These are phyloP conservation scores for Tulasnella sp. DNA, from an alignment of 768 basidiomycete species.

Conservation along the genomic window DNA sequence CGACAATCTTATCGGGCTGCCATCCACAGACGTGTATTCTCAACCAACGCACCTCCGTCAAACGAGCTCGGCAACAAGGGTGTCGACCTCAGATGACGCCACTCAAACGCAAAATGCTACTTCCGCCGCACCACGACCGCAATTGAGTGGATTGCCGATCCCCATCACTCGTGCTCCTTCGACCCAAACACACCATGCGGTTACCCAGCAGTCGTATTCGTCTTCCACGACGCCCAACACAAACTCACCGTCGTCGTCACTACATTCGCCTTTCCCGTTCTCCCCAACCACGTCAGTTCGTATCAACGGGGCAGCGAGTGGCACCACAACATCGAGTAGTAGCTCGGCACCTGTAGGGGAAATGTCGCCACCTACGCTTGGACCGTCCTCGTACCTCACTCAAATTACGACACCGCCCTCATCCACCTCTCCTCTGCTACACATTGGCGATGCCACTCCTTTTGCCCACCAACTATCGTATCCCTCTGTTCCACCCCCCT, in stretches of 20 bases:
- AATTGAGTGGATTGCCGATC: slow-evolving; percentile 48
- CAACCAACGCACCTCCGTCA: slow-evolving; percentile 55
- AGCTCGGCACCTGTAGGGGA: neutral
- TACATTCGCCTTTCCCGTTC: slow-evolving; percentile 50
- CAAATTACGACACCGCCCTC: slow-evolving; percentile 65
- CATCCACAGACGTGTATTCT: slow-evolving; percentile 49
- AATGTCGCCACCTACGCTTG: slow-evolving; percentile 20
- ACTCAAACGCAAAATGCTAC: slow-evolving; percentile 16
- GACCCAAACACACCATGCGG: slow-evolving; percentile 19
- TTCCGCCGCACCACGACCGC: slow-evolving; percentile 21
- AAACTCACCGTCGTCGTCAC: slow-evolving; percentile 48
- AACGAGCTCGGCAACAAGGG: slow-evolving; percentile 40
- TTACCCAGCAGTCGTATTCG: slow-evolving; percentile 32
- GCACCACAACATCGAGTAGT: neutral
- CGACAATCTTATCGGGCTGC: slow-evolving; percentile 63
- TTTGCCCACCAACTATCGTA: slow-evolving; percentile 46
- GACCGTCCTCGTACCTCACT: slow-evolving; percentile 46
- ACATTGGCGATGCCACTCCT: slow-evolving; percentile 25
- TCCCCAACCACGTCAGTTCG: slow-evolving; percentile 46
- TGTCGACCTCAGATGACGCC: slow-evolving; percentile 27
- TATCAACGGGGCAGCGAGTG: slow-evolving; percentile 26
- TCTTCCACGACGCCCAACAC: slow-evolving; percentile 51
- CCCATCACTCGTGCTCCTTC: slow-evolving; percentile 49
- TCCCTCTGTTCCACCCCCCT: slow-evolving; percentile 74
- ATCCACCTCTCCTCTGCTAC: slow-evolving; percentile 34